Evolutionary conservation across 2,329 filamentous ascomycete genomes (phyloP).

Genomic region (Botryotinia convoluta): DNA sequence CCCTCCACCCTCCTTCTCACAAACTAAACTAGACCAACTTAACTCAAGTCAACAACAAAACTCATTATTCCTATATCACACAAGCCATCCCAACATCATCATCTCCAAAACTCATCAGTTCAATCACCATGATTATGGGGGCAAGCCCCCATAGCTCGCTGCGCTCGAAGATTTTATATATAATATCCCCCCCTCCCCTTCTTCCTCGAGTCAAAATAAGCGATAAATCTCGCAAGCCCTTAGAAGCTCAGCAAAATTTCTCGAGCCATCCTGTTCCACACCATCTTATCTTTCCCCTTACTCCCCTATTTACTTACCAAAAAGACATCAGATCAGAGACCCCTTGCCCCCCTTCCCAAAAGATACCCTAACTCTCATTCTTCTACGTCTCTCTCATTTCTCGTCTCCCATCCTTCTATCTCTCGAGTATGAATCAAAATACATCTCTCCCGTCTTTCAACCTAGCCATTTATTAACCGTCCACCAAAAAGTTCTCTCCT

Average conservation of each 20-base stretch:
- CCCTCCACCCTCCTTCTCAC: not conserved
- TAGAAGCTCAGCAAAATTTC: not conserved
- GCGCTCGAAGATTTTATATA: not conserved
- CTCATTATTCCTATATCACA: not conserved
- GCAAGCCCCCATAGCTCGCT: not conserved
- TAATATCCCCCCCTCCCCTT: not conserved
- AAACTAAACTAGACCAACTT: not conserved
- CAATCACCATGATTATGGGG: not conserved
- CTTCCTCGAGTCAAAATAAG: not conserved
- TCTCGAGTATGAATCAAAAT: not conserved
- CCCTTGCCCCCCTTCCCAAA: too few relatives aligned
- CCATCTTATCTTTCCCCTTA: accelerated
- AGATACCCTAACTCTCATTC: not conserved
- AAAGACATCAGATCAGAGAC: too few relatives aligned
- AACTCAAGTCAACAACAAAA: not conserved
- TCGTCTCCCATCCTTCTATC: not conserved
- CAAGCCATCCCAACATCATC: not conserved
- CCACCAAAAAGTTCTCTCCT: not conserved
- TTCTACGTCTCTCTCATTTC: not conserved
- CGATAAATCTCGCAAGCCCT: not conserved
- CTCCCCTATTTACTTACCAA: not conserved
- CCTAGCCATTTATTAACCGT: not conserved
- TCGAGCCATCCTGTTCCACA: not conserved
- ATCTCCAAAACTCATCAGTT: not conserved
- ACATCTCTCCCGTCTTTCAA: not conserved